Percentiles rank a stretch among this genome's conserved stretches.
These are phyloP conservation scores for Tricholomella constricta DNA, from an alignment of 768 basidiomycete genomes.

Conservation along the genomic window DNA sequence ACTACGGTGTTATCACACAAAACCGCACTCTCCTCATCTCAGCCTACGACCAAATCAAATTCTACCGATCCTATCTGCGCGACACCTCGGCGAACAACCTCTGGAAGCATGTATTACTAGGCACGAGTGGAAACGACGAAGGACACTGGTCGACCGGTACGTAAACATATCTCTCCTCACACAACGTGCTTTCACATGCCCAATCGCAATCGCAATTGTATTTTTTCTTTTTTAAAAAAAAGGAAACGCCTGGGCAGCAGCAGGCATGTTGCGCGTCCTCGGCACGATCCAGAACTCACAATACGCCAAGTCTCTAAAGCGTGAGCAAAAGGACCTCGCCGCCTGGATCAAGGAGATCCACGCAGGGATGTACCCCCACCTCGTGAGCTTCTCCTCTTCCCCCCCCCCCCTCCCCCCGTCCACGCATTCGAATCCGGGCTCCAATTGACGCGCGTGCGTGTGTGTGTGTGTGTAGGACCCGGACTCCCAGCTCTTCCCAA, in stretches of 20 bases:
- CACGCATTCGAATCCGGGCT: too few species aligned
- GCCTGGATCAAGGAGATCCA: slow-evolving; percentile 77
- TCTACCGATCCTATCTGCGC: slow-evolving; percentile 69
- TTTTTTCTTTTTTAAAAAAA: too few species aligned
- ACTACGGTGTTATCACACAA: slow-evolving; percentile 65
- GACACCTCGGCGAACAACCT: slow-evolving; percentile 53
- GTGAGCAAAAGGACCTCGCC: slow-evolving; percentile 57
- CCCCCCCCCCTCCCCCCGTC: too few species aligned
- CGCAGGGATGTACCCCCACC: slow-evolving; percentile 60
- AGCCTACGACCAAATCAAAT: slow-evolving; percentile 69
- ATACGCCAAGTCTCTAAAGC: slow-evolving; percentile 48
- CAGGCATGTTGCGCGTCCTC: slow-evolving; percentile 82
- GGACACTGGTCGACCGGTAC: slow-evolving; percentile 84
- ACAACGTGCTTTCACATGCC: not conserved
- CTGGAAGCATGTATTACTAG: slow-evolving; percentile 78
- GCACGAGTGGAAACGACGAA: slow-evolving; percentile 49
- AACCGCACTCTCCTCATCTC: slow-evolving; percentile 62
- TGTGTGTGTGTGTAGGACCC: slow-evolving; percentile 44
- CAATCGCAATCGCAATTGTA: too few species aligned
- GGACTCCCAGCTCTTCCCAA: slow-evolving; percentile 55
- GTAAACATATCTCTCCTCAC: slow-evolving; percentile 14
- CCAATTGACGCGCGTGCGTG: slow-evolving; percentile 15
- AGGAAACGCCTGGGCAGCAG: slow-evolving; percentile 92
- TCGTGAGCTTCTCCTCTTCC: slow-evolving; percentile 43
- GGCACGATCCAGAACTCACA: slow-evolving; percentile 69